Conservation (phyloP, 352 stramenopile species). For the Vaucheria bursata region DNA sequence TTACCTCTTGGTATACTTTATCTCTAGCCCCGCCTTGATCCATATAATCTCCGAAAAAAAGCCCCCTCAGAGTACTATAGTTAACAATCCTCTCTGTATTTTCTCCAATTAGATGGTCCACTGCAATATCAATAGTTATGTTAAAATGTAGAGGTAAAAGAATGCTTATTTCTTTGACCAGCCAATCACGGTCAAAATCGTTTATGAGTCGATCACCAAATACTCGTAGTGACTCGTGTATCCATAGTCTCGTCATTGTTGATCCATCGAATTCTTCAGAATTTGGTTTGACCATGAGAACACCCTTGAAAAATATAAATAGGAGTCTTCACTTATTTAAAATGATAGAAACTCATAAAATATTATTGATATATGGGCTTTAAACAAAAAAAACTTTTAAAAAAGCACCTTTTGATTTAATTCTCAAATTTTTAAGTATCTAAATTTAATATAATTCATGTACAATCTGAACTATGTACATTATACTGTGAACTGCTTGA, state of each 20-base stretch:
- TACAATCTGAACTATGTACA: too few species aligned
- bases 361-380: too few species aligned
- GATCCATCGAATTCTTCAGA: slow-evolving; percentile 58
- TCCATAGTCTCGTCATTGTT: slow-evolving; percentile 76
- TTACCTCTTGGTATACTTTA: slow-evolving; percentile 68
- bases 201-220: slow-evolving; percentile 86
- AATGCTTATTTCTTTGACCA: slow-evolving; percentile 56
- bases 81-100: background rate
- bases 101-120: too few species aligned
- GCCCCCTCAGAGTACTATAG: slow-evolving; percentile 59
- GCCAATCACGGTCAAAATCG: slow-evolving; percentile 79
- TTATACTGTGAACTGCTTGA: too few species aligned
- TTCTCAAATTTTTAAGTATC: too few species aligned
- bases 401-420: too few species aligned
- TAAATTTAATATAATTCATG: too few species aligned
- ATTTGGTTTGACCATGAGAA: slow-evolving; percentile 73
- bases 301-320: too few species aligned
- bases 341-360: too few species aligned
- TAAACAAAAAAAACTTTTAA: too few species aligned
- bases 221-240: slow-evolving; percentile 82
- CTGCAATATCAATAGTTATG: background rate
- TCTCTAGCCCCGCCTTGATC: slow-evolving; percentile 25
- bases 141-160: background rate
- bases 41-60: slow-evolving; percentile 85
- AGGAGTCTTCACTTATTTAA: too few species aligned